These are phyloP conservation scores for Globisporangium nunn DNA, from an alignment of 352 stramenopile genomes.

Conservation along the genomic window DNA sequence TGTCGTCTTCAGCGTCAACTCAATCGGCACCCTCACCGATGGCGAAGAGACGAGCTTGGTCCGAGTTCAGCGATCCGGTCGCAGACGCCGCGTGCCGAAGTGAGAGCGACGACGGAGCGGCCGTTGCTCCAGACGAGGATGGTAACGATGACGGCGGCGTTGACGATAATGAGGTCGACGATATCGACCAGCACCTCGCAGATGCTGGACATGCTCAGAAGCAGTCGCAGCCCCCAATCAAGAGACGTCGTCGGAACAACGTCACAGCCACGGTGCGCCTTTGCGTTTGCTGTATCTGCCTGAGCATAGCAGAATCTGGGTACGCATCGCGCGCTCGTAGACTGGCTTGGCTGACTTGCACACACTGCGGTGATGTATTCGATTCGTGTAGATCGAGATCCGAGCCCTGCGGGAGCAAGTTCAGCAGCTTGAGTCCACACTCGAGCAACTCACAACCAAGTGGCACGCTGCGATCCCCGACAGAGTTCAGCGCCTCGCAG, in stretches of 20 bases:
- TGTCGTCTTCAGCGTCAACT: not conserved
- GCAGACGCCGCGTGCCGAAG: too few relatives aligned
- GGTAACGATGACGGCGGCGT: not conserved
- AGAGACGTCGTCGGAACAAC: constrained; percentile 8
- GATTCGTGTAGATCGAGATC: constrained; percentile 4
- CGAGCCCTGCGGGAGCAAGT: constrained; percentile 1
- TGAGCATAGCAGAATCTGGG: too few relatives aligned
- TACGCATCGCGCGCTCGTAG: too few relatives aligned
- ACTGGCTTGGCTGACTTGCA: not conserved
- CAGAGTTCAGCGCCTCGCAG: not conserved
- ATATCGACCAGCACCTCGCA: not conserved
- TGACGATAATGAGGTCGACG: too few relatives aligned
- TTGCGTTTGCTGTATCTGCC: too few relatives aligned
- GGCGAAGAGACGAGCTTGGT: too few relatives aligned
- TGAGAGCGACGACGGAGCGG: not conserved
- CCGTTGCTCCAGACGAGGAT: not conserved
- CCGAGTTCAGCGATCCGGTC: too few relatives aligned
- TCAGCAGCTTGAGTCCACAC: not conserved
- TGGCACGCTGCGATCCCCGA: not conserved
- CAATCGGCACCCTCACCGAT: too few relatives aligned
- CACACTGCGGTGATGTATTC: too few relatives aligned
- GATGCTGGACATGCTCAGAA: not conserved
- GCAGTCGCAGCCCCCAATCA: not conserved
- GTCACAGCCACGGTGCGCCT: constrained; percentile 5
- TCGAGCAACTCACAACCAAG: not conserved